Evolutionary conservation across 345 rosid genomes (phyloP), one percentile per base, ranked within the genome.

Genomic region (Pistacia vera): DNA sequence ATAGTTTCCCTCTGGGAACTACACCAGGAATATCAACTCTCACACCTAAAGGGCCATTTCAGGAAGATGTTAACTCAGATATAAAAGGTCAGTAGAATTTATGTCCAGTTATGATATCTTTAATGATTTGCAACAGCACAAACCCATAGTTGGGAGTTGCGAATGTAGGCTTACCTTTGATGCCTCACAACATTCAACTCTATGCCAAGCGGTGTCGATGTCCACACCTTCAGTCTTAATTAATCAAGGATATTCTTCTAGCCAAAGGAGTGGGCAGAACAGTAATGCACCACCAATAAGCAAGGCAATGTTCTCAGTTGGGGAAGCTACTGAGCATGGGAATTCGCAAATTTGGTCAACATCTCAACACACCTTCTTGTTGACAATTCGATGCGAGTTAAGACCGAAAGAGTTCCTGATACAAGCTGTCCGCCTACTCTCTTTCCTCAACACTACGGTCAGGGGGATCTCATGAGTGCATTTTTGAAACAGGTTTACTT

Each of bases 391-490:
- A 85, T 90, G 79, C 85, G 90, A 63, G 81, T 92, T 57, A 93
- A 96, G 81, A 75, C 92, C 33, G 99, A 96, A 82, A 78, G 83
- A 64, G 71, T 90, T 63, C 70, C 85, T 28, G 97, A 90, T 73
- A 44, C 88, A 8, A 54, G 77, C 81, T 57, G 54, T 69, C 86
- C 73, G 33, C 68, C 86, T 28, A 22, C 82, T 73, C 77, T 88
- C 76, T 91, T 86, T 68, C 76, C 83, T 2, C 94, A 91, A 18
- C 93, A 84, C 64, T 90, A 84, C 54, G 85, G 82, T 77, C 93
- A 93, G 83, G 99, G 92, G 44, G 98, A 92, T 85, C 97, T 96
- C 83, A 91, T 91, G 97, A 90, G 87, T 58, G 93, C 90, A 38
- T 85, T 96, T 79, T 90, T 93, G 80, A 90, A 88, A 81, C 97